These are phyloP conservation scores for Venturia nashicola DNA, from an alignment of 2,329 filamentous ascomycete species.

Conservation along the genomic window DNA sequence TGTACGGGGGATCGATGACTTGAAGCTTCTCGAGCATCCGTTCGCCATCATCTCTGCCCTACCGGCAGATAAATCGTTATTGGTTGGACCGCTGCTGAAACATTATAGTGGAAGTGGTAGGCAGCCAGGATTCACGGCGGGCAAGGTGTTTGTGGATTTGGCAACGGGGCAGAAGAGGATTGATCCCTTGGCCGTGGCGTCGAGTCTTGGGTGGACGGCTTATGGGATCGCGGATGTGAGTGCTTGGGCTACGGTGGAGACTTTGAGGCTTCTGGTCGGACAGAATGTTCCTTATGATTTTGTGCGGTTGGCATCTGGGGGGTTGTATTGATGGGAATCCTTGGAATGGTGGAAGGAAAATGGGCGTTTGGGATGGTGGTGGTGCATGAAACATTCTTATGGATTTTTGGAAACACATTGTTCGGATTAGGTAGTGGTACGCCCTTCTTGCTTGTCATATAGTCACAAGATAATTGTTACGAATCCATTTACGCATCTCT, in stretches of 20 bases:
- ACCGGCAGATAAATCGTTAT: conserved; percentile 62
- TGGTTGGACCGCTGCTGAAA: conserved; percentile 66
- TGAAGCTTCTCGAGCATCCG: conserved; percentile 66
- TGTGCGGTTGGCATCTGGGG: conserved; percentile 58
- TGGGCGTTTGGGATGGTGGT: background rate
- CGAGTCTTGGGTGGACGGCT: conserved; percentile 63
- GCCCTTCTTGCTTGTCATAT: background rate
- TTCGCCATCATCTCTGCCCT: conserved; percentile 75
- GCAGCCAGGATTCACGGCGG: conserved; percentile 17
- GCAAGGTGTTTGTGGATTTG: conserved; percentile 67
- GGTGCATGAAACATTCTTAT: background rate
- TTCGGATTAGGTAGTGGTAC: too few species aligned
- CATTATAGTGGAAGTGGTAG: conserved; percentile 46
- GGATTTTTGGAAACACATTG: background rate
- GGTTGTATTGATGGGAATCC: too few species aligned
- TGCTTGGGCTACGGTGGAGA: conserved; percentile 77
- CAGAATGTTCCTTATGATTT: conserved; percentile 86
- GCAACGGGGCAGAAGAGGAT: conserved; percentile 50
- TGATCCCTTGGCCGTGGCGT: conserved; percentile 58
- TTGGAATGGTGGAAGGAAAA: too few species aligned
- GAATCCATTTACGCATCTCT: background rate
- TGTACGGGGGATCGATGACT: conserved; percentile 60
- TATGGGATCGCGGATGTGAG: conserved; percentile 71
- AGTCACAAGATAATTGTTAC: background rate
- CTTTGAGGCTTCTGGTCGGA: conserved; percentile 62